phyloP scores from a whole-genome alignment of 2,329 filamentous ascomycete species.

The Dissoconium aciculare region DNA sequence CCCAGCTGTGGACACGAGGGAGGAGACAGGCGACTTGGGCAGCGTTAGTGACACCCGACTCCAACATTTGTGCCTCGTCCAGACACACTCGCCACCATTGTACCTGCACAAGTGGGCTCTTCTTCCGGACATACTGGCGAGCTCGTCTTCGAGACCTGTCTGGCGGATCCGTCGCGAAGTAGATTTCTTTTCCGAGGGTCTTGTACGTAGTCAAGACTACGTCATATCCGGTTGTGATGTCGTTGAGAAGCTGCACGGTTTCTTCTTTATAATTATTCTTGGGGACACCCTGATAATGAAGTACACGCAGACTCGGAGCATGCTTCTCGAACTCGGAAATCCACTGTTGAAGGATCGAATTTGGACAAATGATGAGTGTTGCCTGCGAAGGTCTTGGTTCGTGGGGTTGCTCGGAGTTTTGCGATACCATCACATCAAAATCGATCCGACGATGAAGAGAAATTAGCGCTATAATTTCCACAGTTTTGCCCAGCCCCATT shows the following conservation, averaged over 20 bases:
- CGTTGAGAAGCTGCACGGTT: slow-evolving; percentile 28
- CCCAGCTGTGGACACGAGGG: slow-evolving; percentile 78
- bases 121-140: slow-evolving; percentile 38
- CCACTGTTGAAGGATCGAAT: slow-evolving; percentile 49
- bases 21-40: slow-evolving; percentile 66
- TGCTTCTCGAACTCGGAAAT: slow-evolving; percentile 43
- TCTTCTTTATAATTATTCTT: slow-evolving; percentile 17
- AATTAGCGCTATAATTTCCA: slow-evolving; percentile 61
- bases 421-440: slow-evolving; percentile 13
- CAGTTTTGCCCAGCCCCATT: slow-evolving; percentile 71
- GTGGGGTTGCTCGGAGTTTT: slow-evolving; percentile 30
- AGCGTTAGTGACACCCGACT: slow-evolving; percentile 71
- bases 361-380: slow-evolving; percentile 49
- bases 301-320: slow-evolving; percentile 41
- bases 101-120: slow-evolving; percentile 67
- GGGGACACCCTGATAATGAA: slow-evolving; percentile 41
- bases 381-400: slow-evolving; percentile 38
- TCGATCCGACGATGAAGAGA: slow-evolving; percentile 40
- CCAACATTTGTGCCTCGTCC: slow-evolving; percentile 79
- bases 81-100: slow-evolving; percentile 73
- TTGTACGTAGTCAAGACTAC: slow-evolving; percentile 50
- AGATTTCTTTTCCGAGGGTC: slow-evolving; percentile 63
- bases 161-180: slow-evolving; percentile 58
- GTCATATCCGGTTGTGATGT: slow-evolving; percentile 35
- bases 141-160: slow-evolving; percentile 49